These are phyloP conservation scores for Barnettozyma sucrosica DNA, from an alignment of 805 yeast species.

Conservation along the genomic window DNA sequence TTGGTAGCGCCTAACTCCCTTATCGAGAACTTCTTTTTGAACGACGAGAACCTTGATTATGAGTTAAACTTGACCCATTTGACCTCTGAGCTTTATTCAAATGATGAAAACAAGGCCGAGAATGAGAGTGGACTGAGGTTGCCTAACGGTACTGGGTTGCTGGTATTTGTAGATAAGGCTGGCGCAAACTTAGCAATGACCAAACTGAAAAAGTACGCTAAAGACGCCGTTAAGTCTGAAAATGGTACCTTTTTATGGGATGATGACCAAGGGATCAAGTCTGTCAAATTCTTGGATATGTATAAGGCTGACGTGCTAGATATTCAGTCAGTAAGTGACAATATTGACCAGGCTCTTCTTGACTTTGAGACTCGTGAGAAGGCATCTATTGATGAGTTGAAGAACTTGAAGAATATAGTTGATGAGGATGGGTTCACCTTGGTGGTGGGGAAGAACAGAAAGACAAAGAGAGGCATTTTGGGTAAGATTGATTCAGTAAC, in stretches of 20 bases:
- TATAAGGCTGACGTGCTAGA: constrained; percentile 35
- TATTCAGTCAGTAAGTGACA: constrained; percentile 46
- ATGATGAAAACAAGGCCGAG: constrained; percentile 24
- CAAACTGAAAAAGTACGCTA: constrained; percentile 47
- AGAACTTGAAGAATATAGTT: constrained; percentile 52
- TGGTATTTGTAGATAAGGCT: constrained; percentile 68
- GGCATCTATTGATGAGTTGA: constrained; percentile 49
- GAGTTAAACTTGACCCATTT: constrained; percentile 50
- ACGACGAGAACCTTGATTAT: constrained; percentile 38
- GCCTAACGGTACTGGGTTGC: constrained; percentile 70
- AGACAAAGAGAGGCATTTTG: constrained; percentile 66
- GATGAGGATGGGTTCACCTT: constrained; percentile 94
- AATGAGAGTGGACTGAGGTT: constrained; percentile 36
- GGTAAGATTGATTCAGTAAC: constrained; percentile 44
- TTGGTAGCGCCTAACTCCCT: constrained; percentile 60
- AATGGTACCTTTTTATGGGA: constrained; percentile 23
- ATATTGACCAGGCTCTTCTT: constrained; percentile 52
- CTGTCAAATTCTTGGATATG: constrained; percentile 37
- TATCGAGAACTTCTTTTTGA: constrained; percentile 43
- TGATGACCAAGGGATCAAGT: constrained; percentile 27
- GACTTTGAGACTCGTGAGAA: constrained; percentile 69
- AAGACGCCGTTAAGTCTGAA: constrained; percentile 35
- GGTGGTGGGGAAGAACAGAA: constrained; percentile 83
- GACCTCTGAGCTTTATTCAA: constrained; percentile 44
- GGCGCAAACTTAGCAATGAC: constrained; percentile 59